Evolutionary conservation across 805 yeast genomes (phyloP), one percentile per base, ranked within the genome.

Genomic region (Candida stauntonica): DNA sequence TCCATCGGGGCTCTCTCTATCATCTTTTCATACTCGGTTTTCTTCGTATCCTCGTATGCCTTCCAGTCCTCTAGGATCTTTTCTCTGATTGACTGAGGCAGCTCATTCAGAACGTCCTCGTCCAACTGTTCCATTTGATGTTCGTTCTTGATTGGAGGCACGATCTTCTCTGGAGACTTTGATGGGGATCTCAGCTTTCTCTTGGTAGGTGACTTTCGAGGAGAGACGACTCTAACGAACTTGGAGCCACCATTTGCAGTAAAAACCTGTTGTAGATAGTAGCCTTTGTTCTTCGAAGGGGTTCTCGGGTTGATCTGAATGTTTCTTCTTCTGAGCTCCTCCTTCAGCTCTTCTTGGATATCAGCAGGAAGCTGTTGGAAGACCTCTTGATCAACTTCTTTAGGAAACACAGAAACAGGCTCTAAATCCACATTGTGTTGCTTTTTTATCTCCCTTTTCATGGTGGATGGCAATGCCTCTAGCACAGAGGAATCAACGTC

Each of bases 351-450:
- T 1, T 60, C 47, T 47, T 77, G 77, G 5, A 88, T 75, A 17
- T 79, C 82, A 2, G 26, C 7, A 35, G 96, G 96, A 7, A 88
- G 60, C 33, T 70, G 73, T 11, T 71, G 64, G 51, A 86, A 75
- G 2, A 83, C 85, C 2, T 71, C 75, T 71, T 78, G 67, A 50
- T 86, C 87, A 26, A 81, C 67, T n/a, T 72, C 49, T 29, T 50
- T 50, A 6, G 60, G 61, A 19, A 55, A 42, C 3, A 38, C 41
- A 14, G 44, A 26, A 14, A 51, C 39, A 27, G 56, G 38, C 48
- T 45, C 47, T 39, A 37, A 4, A 42, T 49, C 38, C 29, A 32
- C 44, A 15, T 39, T 38, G 29, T 45, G 43, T 26, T 38, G 57
- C 17, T 18, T 36, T 12, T 13, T 35, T 13, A 54, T 48, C 27